A percentile compares a stretch with the other conserved stretches of the same genome.
Conservation (phyloP, 116 monocot species). For the Cymodocea nodosa region DNA sequence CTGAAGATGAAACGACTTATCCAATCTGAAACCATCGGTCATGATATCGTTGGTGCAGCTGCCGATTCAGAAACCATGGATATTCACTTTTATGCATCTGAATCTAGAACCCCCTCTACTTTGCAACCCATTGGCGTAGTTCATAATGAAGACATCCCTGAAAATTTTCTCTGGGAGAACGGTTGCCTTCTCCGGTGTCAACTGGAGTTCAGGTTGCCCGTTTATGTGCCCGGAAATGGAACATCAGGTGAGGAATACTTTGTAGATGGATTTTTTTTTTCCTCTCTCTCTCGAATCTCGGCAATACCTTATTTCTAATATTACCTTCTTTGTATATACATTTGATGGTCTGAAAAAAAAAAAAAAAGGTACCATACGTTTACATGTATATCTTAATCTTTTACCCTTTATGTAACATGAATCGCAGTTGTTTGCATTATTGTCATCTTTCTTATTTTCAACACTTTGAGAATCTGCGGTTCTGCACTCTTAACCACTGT, state of each 20-base stretch:
- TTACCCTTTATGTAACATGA: too few species aligned
- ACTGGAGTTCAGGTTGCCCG: constrained; percentile 49
- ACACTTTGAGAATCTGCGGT: too few species aligned
- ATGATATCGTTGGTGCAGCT: constrained; percentile 45
- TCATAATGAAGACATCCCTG: constrained; percentile 48
- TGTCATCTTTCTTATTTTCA: too few species aligned
- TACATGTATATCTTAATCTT: too few species aligned
- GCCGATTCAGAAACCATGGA: constrained; percentile 23
- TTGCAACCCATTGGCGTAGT: constrained; percentile 27
- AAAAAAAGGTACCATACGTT: too few species aligned
- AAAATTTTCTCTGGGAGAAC: constrained; percentile 58
- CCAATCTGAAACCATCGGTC: constrained; percentile 21
- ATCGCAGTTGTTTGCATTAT: too few species aligned
- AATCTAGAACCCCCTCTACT: constrained; percentile 18
- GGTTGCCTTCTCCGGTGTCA: constrained; percentile 76
- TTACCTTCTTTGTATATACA: too few species aligned
- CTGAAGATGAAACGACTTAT: constrained; percentile 38
- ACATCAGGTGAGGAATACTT: constrained; percentile 27
- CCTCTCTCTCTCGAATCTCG: too few species aligned
- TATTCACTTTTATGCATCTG: constrained; percentile 44
- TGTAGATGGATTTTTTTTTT: not conserved
- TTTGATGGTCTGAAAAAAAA: too few species aligned
- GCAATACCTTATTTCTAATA: too few species aligned
- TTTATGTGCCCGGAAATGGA: constrained; percentile 45
- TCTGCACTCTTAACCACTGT: too few species aligned